Evolutionary conservation across 2,329 filamentous ascomycete genomes (phyloP), one percentile per base, ranked within the genome.

Genomic region (Pyrenochaeta sp.): DNA sequence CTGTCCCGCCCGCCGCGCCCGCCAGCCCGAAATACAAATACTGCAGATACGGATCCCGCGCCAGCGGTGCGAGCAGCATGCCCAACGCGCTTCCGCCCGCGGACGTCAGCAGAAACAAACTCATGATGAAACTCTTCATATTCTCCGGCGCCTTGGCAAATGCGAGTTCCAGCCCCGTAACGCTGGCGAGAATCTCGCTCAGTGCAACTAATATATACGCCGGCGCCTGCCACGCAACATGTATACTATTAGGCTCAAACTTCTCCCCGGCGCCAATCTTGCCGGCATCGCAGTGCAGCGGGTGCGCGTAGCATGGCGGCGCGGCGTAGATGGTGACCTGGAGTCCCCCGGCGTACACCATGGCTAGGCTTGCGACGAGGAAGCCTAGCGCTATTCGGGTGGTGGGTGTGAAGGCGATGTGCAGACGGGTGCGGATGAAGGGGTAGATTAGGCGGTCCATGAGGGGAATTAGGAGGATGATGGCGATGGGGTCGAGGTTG

Each of bases 1-100:
- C 81, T 3, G 76, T 73, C 2, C 73, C 19, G 39, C 77, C 76
- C 1, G 80, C 77, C 11, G 75, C 74, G 39, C 71, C 58, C 4
- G 77, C 78, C n/a, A 87, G 68, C 14, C 81, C 81, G 17, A 76
- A 74, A 58, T 87, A 88, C 77, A 89, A 80, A 83, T 84, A 88
- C 44, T 85, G 61, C 56, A 88, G 78, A 53, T 83, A 77, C 15
- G 86, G 87, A 62, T 90, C 83, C 43, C 78, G 78, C 6, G 83
- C 80, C 4, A 77, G 71, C 0, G 85, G 82, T 2, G 82, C 78
- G 9, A 89, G 72, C 2, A 84, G 80, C 55, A 85, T 81, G 2
- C 81, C 83, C 15, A 90, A 70, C 21, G 80, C 81, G 2, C 81
- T 77, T 3, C 81, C 81, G 30, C 82, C 75, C 3, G 82, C 83